Evolutionary conservation across 139 green algal genomes (phyloP).

Genomic region (Parachlorella kessleri): DNA sequence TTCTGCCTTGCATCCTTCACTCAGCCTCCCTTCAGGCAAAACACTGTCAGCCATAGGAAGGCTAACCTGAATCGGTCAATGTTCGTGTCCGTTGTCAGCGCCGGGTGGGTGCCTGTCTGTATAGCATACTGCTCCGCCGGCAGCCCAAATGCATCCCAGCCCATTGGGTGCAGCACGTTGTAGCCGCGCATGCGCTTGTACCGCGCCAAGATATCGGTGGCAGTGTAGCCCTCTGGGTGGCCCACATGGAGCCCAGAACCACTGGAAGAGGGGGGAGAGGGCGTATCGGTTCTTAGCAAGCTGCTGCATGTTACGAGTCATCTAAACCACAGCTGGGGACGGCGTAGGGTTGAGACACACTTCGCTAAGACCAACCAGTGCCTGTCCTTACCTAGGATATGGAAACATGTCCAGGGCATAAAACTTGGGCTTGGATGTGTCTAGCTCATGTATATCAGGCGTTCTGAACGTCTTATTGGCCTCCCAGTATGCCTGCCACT

Average conservation of each 20-base stretch:
- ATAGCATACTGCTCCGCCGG: conserved; percentile 98
- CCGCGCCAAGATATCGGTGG: conserved; percentile 95
- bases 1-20: too few species aligned
- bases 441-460: conserved; percentile 77
- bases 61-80: conserved; percentile 85
- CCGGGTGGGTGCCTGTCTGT: conserved; percentile 95
- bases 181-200: conserved; percentile 94
- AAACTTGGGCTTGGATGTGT: conserved; percentile 96
- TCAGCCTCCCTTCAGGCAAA: too few species aligned
- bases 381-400: conserved; percentile 86
- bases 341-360: too few species aligned
- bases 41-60: too few species aligned
- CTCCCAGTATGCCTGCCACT: conserved; percentile 95
- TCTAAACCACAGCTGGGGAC: too few species aligned
- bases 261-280: conserved; percentile 31
- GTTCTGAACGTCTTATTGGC: conserved; percentile 94
- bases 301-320: too few species aligned
- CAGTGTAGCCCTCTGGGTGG: conserved; percentile 92
- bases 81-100: conserved; percentile 89
- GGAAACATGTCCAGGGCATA: conserved; percentile 99
- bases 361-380: too few species aligned
- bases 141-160: conserved; percentile 98
- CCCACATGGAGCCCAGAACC: conserved; percentile 89
- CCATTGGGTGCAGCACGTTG: conserved; percentile 99
- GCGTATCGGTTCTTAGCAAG: too few species aligned